Base-by-base conservation (phyloP, 352 stramenopile genomes). In the Phytopythium mirpurense region DNA sequence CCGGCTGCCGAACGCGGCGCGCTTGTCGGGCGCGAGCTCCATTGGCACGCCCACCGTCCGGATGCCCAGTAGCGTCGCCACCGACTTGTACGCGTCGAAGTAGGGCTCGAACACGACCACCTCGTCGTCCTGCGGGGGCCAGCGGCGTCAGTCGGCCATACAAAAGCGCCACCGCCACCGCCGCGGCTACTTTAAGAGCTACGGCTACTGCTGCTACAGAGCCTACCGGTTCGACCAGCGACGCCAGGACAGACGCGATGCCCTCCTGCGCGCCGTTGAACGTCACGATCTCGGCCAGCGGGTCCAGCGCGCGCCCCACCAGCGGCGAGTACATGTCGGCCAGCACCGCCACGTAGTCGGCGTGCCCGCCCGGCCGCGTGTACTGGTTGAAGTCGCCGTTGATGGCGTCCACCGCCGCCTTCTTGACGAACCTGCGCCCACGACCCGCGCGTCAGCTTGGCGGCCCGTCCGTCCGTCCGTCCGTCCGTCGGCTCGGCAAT, bases 61-160 rank as follows among this genome's bases (percentile, higher is more conserved):
- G 53, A 95, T 76, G 11, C 87, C 87, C 15, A 93, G 68, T 10
- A 98, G 72, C 56, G 89, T 80, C 18, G 88, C 77, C 24, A 91
- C 72, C 9, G 84, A 94, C 64, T 90, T 78, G 63, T 96, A 96
- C 5, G 84, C 85, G 45, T 96, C 88, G 58, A 96, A 96, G 61
- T 94, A 95, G 14, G 88, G 88, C 74, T 96, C 88, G 34, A 96
- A 76, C 42, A 82, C 91, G 19, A 96, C 62, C 42, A 96, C 83
- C 59, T 93, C 71, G 57, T 96, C 88, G 10, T 81, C 88, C 62
- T 86, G 40, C 34, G 7, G n/a, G n/a, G n/a, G 32, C 11, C 32
- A 36, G 32, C 32, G 32, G 32, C 32, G 32, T 36, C 32, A 36
- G 32, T 36, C n/a, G n/a, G n/a, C n/a, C n/a, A n/a, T n/a, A n/a